phyloP scores from a whole-genome alignment of 1,284 basidiomycete genomes.

The Cryptococcus jaspeensis region DNA sequence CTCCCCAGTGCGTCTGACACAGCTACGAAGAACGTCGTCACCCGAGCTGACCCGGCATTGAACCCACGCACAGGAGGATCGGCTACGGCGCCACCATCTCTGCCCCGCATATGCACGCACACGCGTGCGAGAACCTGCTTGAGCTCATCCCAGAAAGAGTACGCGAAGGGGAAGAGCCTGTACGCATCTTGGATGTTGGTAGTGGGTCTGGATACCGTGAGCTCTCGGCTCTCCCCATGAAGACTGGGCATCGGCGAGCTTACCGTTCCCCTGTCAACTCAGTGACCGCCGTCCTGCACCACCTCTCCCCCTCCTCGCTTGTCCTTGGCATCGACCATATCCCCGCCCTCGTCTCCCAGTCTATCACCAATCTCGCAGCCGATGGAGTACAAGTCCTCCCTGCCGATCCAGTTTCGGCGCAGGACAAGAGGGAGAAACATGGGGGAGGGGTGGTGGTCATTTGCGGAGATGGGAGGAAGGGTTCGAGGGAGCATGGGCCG shows the following conservation, averaged over 20 bases:
- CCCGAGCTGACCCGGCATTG: not conserved
- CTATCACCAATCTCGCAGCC: slow-evolving; percentile 63
- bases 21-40: too few relatives aligned
- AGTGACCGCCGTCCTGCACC: slow-evolving; percentile 67
- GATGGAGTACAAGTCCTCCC: slow-evolving; percentile 57
- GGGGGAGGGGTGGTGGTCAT: slow-evolving; percentile 61
- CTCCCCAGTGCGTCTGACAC: slow-evolving; percentile 42
- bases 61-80: slow-evolving; percentile 31
- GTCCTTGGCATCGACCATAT: slow-evolving; percentile 94
- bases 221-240: slow-evolving; percentile 34
- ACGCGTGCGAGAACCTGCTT: slow-evolving; percentile 45
- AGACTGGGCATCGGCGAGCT: not conserved
- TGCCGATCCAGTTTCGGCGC: not conserved
- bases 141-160: slow-evolving; percentile 26
- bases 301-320: slow-evolving; percentile 61
- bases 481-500: slow-evolving; percentile 59
- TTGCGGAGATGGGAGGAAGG: slow-evolving; percentile 76
- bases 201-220: slow-evolving; percentile 65
- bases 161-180: slow-evolving; percentile 1
- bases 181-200: slow-evolving; percentile 48
- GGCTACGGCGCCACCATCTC: slow-evolving; percentile 52
- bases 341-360: slow-evolving; percentile 69
- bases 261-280: not conserved
- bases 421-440: slow-evolving; percentile 13
- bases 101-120: slow-evolving; percentile 52